A percentile compares a stretch with the other conserved stretches of the same genome.
phyloP scores from a whole-genome alignment of 1,139 yeast species.

The Hyphopichia khmerensis region DNA sequence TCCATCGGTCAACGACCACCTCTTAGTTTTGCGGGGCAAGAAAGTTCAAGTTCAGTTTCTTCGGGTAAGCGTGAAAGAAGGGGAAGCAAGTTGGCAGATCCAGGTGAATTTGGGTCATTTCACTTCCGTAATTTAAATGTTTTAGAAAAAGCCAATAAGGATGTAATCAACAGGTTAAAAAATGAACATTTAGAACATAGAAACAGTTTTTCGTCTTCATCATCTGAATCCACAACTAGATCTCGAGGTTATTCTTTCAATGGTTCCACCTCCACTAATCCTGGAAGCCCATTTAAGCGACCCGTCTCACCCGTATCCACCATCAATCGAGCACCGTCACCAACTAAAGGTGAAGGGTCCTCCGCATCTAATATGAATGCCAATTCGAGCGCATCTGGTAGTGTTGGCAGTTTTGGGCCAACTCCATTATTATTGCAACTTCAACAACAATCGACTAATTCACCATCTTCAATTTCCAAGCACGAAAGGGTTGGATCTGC shows the following conservation, averaged over 20 bases:
- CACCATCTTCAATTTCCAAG: constrained; percentile 24
- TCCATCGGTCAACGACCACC: constrained; percentile 5
- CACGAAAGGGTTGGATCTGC: constrained; percentile 38
- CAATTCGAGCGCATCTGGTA: neutral
- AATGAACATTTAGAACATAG: constrained; percentile 71
- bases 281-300: constrained; percentile 35
- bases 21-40: neutral
- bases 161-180: constrained; percentile 81
- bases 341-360: constrained; percentile 12
- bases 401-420: constrained; percentile 1
- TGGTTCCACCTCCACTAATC: constrained; percentile 13
- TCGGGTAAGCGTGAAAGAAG: constrained; percentile 58
- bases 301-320: constrained; percentile 35
- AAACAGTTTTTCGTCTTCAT: constrained; percentile 43
- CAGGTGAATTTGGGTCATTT: constrained; percentile 88
- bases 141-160: constrained; percentile 90
- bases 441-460: constrained; percentile 13
- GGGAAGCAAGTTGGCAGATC: constrained; percentile 68
- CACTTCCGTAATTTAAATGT: constrained; percentile 87
- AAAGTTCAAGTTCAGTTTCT: constrained; percentile 3
- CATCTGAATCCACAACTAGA: constrained; percentile 34
- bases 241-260: constrained; percentile 41
- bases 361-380: neutral
- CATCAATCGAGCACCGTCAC: constrained; percentile 19
- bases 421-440: constrained; percentile 19